phyloP scores from a whole-genome alignment of 2,329 filamentous ascomycete genomes.

The Grosmannia huntii region DNA sequence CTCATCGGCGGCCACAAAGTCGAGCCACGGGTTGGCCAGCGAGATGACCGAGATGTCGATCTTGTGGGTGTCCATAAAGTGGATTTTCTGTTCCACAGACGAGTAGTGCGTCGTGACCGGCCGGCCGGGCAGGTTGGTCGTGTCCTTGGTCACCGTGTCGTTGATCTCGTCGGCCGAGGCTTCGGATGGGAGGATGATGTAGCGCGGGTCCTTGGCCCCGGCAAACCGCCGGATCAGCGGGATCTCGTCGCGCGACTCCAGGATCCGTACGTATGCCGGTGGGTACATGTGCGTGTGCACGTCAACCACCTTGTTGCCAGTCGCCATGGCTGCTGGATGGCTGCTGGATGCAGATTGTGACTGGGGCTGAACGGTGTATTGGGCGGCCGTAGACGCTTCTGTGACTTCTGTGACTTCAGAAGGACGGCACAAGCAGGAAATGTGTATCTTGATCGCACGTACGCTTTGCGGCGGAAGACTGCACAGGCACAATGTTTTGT shows the following conservation, averaged over 20 bases:
- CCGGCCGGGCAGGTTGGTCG: conserved; percentile 50
- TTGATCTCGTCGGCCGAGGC: conserved; percentile 23
- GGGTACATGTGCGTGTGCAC: conserved; percentile 62
- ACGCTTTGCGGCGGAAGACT: background rate
- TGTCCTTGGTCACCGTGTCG: conserved; percentile 24
- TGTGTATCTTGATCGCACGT: too few species aligned
- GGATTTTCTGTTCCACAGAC: conserved; percentile 64
- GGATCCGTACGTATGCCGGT: conserved; percentile 47
- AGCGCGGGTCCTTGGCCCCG: conserved; percentile 38
- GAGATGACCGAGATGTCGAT: conserved; percentile 80
- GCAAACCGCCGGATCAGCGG: conserved; percentile 58
- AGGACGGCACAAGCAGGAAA: background rate
- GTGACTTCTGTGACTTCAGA: background rate
- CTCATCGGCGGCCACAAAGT: conserved; percentile 55
- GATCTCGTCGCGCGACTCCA: conserved; percentile 46
- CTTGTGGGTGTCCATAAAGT: conserved; percentile 75
- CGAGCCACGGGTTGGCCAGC: conserved; percentile 87
- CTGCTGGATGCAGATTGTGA: background rate
- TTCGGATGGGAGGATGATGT: conserved; percentile 47
- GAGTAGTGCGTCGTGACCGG: conserved; percentile 77
- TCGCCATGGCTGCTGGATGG: background rate
- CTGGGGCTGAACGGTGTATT: background rate
- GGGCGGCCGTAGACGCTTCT: background rate
- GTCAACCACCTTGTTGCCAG: conserved; percentile 38
- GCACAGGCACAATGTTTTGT: background rate